Conservation (phyloP, 805 yeast species). For the Spathaspora hagerdaliae region DNA sequence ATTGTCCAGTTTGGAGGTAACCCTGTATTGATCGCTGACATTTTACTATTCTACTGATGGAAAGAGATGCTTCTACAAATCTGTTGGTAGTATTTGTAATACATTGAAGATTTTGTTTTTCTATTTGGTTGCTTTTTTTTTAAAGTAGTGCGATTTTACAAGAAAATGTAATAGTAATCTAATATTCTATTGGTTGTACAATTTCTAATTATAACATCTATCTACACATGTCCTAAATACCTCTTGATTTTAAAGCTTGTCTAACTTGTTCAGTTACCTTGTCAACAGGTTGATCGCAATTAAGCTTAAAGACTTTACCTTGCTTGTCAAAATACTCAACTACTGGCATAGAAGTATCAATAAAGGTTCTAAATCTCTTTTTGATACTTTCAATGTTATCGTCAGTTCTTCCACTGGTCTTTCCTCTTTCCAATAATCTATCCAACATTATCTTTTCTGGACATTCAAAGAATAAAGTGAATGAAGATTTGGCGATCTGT, state of each 20-base stretch:
- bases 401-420: slow-evolving; percentile 91
- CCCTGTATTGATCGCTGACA: slow-evolving; percentile 50
- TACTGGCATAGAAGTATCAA: slow-evolving; percentile 91
- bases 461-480: slow-evolving; percentile 76
- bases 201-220: background rate
- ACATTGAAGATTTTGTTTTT: no score
- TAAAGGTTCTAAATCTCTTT: slow-evolving; percentile 82
- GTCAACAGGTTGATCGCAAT: slow-evolving; percentile 79
- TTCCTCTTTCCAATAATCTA: slow-evolving; percentile 84
- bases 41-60: background rate
- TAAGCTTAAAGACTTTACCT: slow-evolving; percentile 70
- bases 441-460: slow-evolving; percentile 79
- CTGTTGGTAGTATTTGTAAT: no score
- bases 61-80: no score
- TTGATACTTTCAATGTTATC: slow-evolving; percentile 88
- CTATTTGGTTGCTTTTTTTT: no score
- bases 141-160: no score
- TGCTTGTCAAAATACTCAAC: slow-evolving; percentile 75
- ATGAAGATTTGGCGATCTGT: slow-evolving; percentile 61
- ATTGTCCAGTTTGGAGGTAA: slow-evolving; percentile 85
- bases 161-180: no score
- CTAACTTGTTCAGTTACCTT: slow-evolving; percentile 69
- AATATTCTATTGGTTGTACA: no score
- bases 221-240: slow-evolving; percentile 14
- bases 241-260: slow-evolving; percentile 49